A percentile compares a stretch with the other conserved stretches of the same genome.
Conservation (phyloP, 2,329 filamentous ascomycete species). For the Trichoderma sp. region DNA sequence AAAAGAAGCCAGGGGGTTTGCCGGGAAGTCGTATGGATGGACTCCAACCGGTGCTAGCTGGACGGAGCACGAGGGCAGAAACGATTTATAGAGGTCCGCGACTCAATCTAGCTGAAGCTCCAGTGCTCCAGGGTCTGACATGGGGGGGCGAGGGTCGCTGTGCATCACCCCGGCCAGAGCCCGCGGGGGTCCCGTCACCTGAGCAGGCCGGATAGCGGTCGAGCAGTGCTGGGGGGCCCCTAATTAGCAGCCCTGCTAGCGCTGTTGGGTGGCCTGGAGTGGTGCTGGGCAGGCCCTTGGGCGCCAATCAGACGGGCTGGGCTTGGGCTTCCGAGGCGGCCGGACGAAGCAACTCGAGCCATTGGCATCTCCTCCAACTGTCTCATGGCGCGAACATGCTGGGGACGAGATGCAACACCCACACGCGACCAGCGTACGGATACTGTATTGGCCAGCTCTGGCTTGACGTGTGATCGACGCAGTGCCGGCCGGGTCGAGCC, state of each 20-base stretch:
- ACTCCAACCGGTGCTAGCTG: slow-evolving; percentile 7
- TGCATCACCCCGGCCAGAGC: slow-evolving; percentile 20
- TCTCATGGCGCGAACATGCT: background rate
- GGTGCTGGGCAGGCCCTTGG: slow-evolving; percentile 8
- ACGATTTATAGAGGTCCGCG: slow-evolving; percentile 14
- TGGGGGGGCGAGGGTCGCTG: slow-evolving; percentile 11
- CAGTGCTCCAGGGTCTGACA: slow-evolving; percentile 20
- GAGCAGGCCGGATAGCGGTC: slow-evolving; percentile 10
- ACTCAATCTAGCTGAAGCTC: slow-evolving; percentile 20
- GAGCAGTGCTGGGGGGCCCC: background rate
- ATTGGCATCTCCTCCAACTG: background rate
- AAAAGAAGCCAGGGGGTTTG: slow-evolving; percentile 21
- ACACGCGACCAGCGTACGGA: too few relatives aligned
- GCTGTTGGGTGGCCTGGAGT: background rate
- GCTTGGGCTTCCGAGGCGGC: slow-evolving; percentile 18
- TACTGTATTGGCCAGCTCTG: too few relatives aligned
- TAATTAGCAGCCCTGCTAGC: background rate
- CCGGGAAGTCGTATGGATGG: background rate
- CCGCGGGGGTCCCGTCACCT: slow-evolving; percentile 18
- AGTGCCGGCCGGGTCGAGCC: too few relatives aligned
- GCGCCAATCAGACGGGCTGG: slow-evolving; percentile 18
- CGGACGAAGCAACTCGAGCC: background rate
- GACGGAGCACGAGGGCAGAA: slow-evolving; percentile 17
- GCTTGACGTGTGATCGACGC: too few relatives aligned
- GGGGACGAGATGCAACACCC: background rate